Percentiles rank a stretch among this genome's conserved stretches.
These are phyloP conservation scores for Fusarium nodosum DNA, from an alignment of 2,329 filamentous ascomycete species.

Conservation along the genomic window DNA sequence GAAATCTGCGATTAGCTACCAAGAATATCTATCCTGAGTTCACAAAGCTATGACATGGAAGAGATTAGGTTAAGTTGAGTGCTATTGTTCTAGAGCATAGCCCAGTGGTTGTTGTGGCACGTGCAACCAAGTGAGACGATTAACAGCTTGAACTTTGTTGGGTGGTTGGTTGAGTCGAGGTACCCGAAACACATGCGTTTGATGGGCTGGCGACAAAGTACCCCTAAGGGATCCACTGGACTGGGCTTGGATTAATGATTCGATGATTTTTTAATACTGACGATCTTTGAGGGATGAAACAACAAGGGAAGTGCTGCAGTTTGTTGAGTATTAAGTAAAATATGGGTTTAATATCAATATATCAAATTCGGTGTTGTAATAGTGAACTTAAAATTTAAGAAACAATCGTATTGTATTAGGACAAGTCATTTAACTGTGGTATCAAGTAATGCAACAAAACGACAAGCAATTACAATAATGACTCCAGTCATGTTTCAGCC, in stretches of 20 bases:
- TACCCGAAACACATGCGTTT: constrained; percentile 36
- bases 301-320: not conserved
- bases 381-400: not conserved
- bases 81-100: constrained; percentile 25
- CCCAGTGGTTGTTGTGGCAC: constrained; percentile 43
- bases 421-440: constrained; percentile 15
- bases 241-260: constrained; percentile 25
- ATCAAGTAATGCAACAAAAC: constrained; percentile 19
- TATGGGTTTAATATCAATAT: not conserved
- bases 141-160: constrained; percentile 42
- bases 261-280: constrained; percentile 24
- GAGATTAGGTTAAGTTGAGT: constrained; percentile 38
- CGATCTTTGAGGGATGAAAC: constrained; percentile 5
- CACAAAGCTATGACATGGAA: constrained; percentile 26
- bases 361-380: not conserved
- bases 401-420: constrained; percentile 3
- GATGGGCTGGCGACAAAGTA: constrained; percentile 30
- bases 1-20: constrained; percentile 26
- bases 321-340: not conserved
- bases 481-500: not conserved
- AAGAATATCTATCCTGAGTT: constrained; percentile 32
- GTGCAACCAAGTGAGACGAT: constrained; percentile 47
- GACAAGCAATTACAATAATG: constrained; percentile 2
- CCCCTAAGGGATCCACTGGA: constrained; percentile 32
- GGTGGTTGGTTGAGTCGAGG: constrained; percentile 45